Evolutionary conservation across 345 rosid species (phyloP), one percentile per base, ranked within the genome.

Genomic region (Acer negundo): DNA sequence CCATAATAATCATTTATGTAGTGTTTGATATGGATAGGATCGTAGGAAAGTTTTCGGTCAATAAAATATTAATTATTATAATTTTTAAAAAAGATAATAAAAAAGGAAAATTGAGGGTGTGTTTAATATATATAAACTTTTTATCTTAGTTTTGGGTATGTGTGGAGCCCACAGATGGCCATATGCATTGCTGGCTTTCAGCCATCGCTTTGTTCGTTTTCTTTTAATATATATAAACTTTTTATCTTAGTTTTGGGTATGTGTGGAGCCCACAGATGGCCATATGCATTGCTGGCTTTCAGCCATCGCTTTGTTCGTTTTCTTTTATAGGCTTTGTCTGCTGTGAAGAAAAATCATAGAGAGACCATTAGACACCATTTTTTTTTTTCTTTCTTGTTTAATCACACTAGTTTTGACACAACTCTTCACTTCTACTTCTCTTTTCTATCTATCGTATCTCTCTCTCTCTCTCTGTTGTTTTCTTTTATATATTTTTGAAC

Each of bases 121-220:
- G 47, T 44, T 44, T 40, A 40, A 40, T 40, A 6, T 40, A 40
- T 40, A 4, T 42, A 42, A 7, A 42, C 10, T 8, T 42, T 8
- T 42, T 42, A 42, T 42, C 46, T 9, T 42, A 42, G 1, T 1
- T 42, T 42, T 7, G 46, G 46, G 46, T 42, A 9, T 42, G 13
- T 28, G 87, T 87, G 89, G 86, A 81, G 82, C 87, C 92, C 86
- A 81, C 26, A 31, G 77, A 42, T 75, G 79, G 61, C 75, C 86
- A 78, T 19, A 23, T 82, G 81, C 87, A 64, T 75, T 82, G 90
- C 87, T 83, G 86, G 85, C 84, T 80, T 73, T 83, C 59, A 58
- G 79, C 85, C 73, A 81, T 82, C 75, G 72, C 79, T 80, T 79
- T 75, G 83, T 73, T 84, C 66, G 73, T 80, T 82, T 71, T 81